These are phyloP conservation scores for Rhododendron mucronatum DNA, from an alignment of 148 eudicot genomes.

Conservation along the genomic window DNA sequence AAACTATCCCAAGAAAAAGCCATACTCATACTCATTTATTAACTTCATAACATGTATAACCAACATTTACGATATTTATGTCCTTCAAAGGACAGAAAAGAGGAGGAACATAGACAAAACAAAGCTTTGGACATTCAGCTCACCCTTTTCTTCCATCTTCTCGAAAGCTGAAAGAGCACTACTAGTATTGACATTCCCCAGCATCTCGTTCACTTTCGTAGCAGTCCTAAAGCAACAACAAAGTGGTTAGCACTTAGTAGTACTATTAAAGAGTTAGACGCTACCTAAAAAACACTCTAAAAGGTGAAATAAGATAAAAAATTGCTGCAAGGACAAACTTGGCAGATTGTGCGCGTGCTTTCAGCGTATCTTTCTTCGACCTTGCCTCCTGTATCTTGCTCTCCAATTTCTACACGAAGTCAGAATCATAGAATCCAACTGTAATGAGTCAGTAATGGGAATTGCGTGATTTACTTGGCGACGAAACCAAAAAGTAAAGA, in stretches of 20 bases:
- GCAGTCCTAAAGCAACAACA: conserved; percentile 31
- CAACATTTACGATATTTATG: background rate
- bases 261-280: background rate
- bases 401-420: conserved; percentile 33
- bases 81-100: background rate
- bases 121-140: conserved; percentile 1
- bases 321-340: conserved; percentile 43
- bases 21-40: background rate
- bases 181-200: conserved; percentile 91
- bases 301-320: background rate
- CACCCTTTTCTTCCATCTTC: conserved; percentile 98
- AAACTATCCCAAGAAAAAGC: background rate
- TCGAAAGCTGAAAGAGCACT: conserved; percentile 95
- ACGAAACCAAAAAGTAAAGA: background rate
- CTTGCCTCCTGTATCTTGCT: conserved; percentile 96
- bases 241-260: background rate
- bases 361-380: conserved; percentile 91
- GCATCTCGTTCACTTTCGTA: conserved; percentile 85
- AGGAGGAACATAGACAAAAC: background rate
- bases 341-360: conserved; percentile 98
- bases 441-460: background rate
- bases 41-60: background rate
- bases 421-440: background rate
- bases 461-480: background rate
- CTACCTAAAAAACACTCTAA: background rate